phyloP scores from a whole-genome alignment of 2,329 filamentous ascomycete genomes.

The Gremmenia infestans region DNA sequence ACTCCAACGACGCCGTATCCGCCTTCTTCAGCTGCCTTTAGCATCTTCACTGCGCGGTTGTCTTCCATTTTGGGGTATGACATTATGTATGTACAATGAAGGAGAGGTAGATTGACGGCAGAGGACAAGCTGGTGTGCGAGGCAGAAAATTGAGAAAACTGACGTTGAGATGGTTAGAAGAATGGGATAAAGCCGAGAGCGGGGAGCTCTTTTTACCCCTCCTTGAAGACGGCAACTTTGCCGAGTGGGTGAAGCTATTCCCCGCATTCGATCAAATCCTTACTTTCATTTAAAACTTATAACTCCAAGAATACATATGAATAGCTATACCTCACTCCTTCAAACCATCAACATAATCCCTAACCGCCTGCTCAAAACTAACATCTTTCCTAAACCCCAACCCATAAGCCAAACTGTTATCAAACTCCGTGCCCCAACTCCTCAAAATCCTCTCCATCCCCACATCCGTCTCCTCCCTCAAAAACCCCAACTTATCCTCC shows the following conservation, averaged over 20 bases:
- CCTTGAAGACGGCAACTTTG: conserved; percentile 1
- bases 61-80: conserved; percentile 7
- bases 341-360: conserved; percentile 41
- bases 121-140: background rate
- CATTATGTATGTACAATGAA: conserved; percentile 2
- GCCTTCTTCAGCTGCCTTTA: conserved; percentile 47
- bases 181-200: background rate
- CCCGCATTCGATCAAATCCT: background rate
- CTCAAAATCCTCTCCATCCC: conserved; percentile 52
- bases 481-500: conserved; percentile 45
- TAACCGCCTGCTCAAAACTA: conserved; percentile 49
- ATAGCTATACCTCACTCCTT: background rate
- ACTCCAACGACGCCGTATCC: conserved; percentile 50
- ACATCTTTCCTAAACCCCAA: conserved; percentile 48
- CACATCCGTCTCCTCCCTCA: conserved; percentile 51
- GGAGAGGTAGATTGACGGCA: background rate
- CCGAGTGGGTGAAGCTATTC: conserved; percentile 6
- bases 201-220: conserved; percentile 1
- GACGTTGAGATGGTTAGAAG: conserved; percentile 2
- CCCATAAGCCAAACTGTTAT: conserved; percentile 44
- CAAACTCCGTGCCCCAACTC: conserved; percentile 55
- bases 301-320: background rate
- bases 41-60: conserved; percentile 33
- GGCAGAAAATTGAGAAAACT: background rate
- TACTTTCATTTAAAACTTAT: background rate